A percentile compares a stretch with the other conserved stretches of the same genome.
These are phyloP conservation scores for Talaromyces amestolkiae DNA, from an alignment of 2,329 filamentous ascomycete genomes.

Conservation along the genomic window DNA sequence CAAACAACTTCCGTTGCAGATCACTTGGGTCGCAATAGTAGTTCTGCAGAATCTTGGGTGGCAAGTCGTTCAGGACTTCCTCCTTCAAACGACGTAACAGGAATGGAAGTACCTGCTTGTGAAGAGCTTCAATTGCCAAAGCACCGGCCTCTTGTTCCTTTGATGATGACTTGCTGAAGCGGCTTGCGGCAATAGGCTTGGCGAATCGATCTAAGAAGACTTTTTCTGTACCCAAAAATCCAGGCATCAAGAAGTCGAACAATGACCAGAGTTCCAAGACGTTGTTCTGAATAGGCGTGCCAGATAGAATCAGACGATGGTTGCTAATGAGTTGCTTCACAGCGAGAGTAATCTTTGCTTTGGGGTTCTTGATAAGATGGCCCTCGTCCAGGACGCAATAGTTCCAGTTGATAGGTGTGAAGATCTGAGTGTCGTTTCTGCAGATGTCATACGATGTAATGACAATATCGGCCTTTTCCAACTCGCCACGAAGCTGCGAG, in stretches of 20 bases:
- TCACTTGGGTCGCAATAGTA: conserved; percentile 99
- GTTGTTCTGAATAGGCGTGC: conserved; percentile 97
- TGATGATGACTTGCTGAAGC: conserved; percentile 94
- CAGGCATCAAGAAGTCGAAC: conserved; percentile 98
- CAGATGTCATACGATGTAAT: conserved; percentile 98
- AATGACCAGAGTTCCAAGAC: conserved; percentile 95
- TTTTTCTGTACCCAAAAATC: conserved; percentile 92
- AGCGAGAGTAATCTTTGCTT: conserved; percentile 89
- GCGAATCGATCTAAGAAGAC: conserved; percentile 95
- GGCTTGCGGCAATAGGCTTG: conserved; percentile 89
- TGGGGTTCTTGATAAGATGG: conserved; percentile 97
- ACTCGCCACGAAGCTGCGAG: conserved; percentile 63
- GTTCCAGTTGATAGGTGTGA: conserved; percentile 86
- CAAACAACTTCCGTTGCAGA: conserved; percentile 89
- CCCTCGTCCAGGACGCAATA: conserved; percentile 97
- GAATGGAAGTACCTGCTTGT: conserved; percentile 97
- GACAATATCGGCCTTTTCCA: conserved; percentile 82
- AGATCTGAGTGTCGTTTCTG: conserved; percentile 85
- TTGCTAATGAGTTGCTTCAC: conserved; percentile 89
- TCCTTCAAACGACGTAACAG: conserved; percentile 93
- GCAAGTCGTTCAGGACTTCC: conserved; percentile 92
- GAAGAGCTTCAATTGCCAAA: conserved; percentile 92
- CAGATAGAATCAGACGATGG: conserved; percentile 91
- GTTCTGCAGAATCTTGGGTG: conserved; percentile 97
- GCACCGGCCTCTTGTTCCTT: conserved; percentile 98